Evolutionary conservation across 2,329 filamentous ascomycete genomes (phyloP).

Genomic region (Pezizomycotina sp.): DNA sequence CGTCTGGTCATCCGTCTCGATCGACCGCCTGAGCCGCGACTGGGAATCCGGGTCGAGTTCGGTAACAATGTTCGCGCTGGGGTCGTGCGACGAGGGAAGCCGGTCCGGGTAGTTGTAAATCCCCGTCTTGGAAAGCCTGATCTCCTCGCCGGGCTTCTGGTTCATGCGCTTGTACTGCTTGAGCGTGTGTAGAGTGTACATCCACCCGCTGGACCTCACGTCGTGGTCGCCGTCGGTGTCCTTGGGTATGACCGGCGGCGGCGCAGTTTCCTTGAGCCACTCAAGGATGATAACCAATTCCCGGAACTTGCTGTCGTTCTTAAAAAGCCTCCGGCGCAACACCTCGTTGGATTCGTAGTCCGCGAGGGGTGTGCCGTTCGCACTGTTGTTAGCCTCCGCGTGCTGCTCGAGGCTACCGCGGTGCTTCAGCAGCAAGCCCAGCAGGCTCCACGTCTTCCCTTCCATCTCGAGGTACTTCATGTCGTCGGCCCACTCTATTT

Average conservation of each 20-base stretch:
- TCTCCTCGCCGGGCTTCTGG: conserved; percentile 13
- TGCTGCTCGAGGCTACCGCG: conserved; percentile 42
- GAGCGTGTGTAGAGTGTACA: conserved; percentile 77
- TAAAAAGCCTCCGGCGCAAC: conserved; percentile 57
- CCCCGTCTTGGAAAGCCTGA: conserved; percentile 6
- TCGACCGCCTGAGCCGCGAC: conserved; percentile 56
- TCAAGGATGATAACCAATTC: conserved; percentile 67
- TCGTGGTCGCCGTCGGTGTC: conserved; percentile 64
- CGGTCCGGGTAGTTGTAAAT: conserved; percentile 16
- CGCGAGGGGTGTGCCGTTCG: conserved; percentile 26
- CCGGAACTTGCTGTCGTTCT: conserved; percentile 53
- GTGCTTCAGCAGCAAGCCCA: conserved; percentile 56
- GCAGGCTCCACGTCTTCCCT: conserved; percentile 75
- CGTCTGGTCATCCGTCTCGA: conserved; percentile 70
- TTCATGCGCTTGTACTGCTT: conserved; percentile 68
- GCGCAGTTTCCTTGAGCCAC: conserved; percentile 69
- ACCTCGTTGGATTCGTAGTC: conserved; percentile 23
- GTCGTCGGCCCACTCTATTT: conserved; percentile 30
- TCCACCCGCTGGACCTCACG: conserved; percentile 74
- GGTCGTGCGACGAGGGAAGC: conserved; percentile 37
- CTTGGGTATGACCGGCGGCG: conserved; percentile 50
- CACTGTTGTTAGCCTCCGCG: conserved; percentile 29
- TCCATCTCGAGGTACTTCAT: conserved; percentile 60
- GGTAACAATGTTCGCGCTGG: conserved; percentile 53
- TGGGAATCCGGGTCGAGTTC: conserved; percentile 83